Conservation (phyloP, 1,284 basidiomycete genomes). For the Apiotrichum akiyoshidainum region DNA sequence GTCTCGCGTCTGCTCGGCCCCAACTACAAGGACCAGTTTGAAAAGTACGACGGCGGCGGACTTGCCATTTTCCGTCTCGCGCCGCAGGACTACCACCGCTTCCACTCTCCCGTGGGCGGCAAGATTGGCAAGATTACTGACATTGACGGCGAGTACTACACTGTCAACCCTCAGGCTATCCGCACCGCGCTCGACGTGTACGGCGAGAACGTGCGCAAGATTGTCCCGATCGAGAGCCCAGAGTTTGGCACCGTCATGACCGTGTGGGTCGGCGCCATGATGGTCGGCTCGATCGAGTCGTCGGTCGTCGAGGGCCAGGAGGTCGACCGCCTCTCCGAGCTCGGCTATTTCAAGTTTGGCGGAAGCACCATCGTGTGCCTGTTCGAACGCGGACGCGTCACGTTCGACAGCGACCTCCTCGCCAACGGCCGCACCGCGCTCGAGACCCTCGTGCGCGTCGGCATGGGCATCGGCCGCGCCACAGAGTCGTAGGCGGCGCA, state of each 20-base stretch:
- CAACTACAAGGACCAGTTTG: constrained; percentile 63
- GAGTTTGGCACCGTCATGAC: constrained; percentile 85
- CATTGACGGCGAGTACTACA: constrained; percentile 85
- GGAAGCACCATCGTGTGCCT: constrained; percentile 84
- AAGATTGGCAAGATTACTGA: constrained; percentile 73
- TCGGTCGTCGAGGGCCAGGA: constrained; percentile 78
- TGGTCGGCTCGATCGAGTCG: constrained; percentile 84
- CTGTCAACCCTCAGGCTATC: constrained; percentile 64
- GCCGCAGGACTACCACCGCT: constrained; percentile 94
- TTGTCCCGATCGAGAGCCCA: constrained; percentile 80
- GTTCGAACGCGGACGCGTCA: constrained; percentile 74
- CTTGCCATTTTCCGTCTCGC: constrained; percentile 79
- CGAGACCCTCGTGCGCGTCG: constrained; percentile 83
- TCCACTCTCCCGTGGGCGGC: constrained; percentile 88
- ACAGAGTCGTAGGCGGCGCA: not conserved
- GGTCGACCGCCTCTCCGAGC: constrained; percentile 78
- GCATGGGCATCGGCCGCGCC: constrained; percentile 69
- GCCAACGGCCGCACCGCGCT: constrained; percentile 75
- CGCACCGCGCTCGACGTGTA: constrained; percentile 72
- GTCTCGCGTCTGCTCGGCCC: constrained; percentile 76
- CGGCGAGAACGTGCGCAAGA: constrained; percentile 86
- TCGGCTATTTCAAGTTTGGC: constrained; percentile 91
- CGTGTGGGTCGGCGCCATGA: constrained; percentile 88
- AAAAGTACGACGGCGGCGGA: constrained; percentile 71
- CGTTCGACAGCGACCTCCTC: constrained; percentile 89